Percentiles rank a stretch among this genome's conserved stretches.
Conservation (phyloP, 2,329 filamentous ascomycete species). For the Trichoderma oligosporum region DNA sequence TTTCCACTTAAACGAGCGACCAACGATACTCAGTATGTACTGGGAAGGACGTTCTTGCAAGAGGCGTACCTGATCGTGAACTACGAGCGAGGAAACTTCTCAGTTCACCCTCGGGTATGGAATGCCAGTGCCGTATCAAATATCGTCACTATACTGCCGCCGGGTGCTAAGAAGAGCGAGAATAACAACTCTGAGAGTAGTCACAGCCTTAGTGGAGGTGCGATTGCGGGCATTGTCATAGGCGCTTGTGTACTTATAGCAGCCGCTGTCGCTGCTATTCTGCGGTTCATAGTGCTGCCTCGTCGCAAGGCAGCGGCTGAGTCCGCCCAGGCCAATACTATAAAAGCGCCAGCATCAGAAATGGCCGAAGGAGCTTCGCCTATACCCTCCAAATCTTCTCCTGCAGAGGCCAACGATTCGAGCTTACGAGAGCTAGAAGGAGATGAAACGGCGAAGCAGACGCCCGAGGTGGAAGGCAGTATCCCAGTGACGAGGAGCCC, state of each 20-base stretch:
- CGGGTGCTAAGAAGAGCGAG: background rate
- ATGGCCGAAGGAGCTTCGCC: background rate
- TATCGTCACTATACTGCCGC: conserved; percentile 16
- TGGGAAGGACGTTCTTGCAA: conserved; percentile 21
- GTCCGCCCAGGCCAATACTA: background rate
- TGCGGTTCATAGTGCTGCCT: conserved; percentile 5
- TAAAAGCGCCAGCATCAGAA: background rate
- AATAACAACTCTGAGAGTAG: background rate
- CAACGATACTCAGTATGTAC: conserved; percentile 22
- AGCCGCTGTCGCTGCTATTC: background rate
- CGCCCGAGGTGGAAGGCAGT: conserved; percentile 7
- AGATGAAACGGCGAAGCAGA: background rate
- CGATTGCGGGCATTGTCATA: conserved; percentile 16
- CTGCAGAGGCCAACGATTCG: background rate
- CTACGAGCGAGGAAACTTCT: conserved; percentile 22
- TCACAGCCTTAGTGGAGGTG: background rate
- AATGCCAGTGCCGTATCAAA: conserved; percentile 17
- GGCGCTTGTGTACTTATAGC: conserved; percentile 11
- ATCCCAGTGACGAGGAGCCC: background rate
- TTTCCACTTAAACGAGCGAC: conserved; percentile 21
- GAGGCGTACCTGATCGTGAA: conserved; percentile 22
- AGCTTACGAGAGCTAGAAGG: conserved; percentile 10
- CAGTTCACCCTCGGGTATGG: conserved; percentile 16
- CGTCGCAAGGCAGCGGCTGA: conserved; percentile 1
- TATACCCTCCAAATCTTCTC: background rate